Conservation (phyloP, 2,329 filamentous ascomycete genomes). For the Emydomyces testavorans region DNA sequence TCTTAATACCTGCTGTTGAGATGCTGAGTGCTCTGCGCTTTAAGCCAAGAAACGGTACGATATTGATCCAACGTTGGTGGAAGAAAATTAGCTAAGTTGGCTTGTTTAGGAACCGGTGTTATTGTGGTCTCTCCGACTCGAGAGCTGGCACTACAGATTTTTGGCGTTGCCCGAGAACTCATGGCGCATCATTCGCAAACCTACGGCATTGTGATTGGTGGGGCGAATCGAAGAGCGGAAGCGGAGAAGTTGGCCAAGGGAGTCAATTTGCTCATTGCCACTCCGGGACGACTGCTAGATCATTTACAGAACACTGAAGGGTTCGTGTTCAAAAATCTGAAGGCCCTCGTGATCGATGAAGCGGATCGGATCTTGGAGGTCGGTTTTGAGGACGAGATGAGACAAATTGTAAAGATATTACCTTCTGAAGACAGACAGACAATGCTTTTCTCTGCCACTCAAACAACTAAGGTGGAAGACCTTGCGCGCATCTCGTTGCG, state of each 20-base stretch:
- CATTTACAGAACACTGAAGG: conserved; percentile 85
- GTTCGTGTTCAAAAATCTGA: conserved; percentile 86
- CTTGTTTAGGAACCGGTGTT: conserved; percentile 57
- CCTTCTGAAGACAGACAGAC: conserved; percentile 80
- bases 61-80: not conserved
- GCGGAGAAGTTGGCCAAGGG: conserved; percentile 90
- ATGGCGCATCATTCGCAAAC: conserved; percentile 92
- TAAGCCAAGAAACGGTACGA: conserved; percentile 72
- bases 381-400: conserved; percentile 97
- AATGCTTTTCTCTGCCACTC: conserved; percentile 96
- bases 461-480: conserved; percentile 97
- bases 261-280: conserved; percentile 88
- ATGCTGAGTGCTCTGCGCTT: conserved; percentile 83
- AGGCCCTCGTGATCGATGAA: conserved; percentile 88
- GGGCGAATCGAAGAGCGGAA: conserved; percentile 80
- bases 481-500: conserved; percentile 85
- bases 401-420: conserved; percentile 87
- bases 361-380: conserved; percentile 94
- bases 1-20: conserved; percentile 87
- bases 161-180: conserved; percentile 83
- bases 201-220: conserved; percentile 91
- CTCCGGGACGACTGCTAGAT: conserved; percentile 82
- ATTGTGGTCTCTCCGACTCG: conserved; percentile 87
- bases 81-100: not conserved
- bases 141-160: conserved; percentile 90